phyloP scores from a whole-genome alignment of 2,329 filamentous ascomycete genomes.

The Cadophora luteo-olivacea region DNA sequence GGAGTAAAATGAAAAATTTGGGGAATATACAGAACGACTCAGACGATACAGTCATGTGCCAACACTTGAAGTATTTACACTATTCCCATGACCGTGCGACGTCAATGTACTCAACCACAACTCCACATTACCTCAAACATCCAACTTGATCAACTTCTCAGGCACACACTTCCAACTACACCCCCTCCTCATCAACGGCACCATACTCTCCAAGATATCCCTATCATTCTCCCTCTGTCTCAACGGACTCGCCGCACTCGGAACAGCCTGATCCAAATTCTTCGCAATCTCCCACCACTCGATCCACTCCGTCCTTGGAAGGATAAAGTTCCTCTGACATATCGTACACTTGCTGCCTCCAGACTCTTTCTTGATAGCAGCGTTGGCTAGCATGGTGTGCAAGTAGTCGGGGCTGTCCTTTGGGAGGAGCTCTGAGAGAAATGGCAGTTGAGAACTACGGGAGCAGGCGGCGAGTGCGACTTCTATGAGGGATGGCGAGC shows the following conservation, averaged over 20 bases:
- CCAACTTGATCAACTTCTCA: slow-evolving; percentile 14
- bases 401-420: slow-evolving; percentile 37
- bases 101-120: no score
- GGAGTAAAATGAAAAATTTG: no score
- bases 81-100: no score
- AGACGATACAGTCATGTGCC: no score
- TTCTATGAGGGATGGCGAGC: slow-evolving; percentile 43
- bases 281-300: slow-evolving; percentile 62
- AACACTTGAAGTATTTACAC: no score
- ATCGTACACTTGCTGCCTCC: slow-evolving; percentile 60
- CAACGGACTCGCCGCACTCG: slow-evolving; percentile 35
- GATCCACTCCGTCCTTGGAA: slow-evolving; percentile 64
- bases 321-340: slow-evolving; percentile 56
- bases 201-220: slow-evolving; percentile 42
- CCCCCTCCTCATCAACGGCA: slow-evolving; percentile 46
- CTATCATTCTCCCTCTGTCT: slow-evolving; percentile 40
- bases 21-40: no score
- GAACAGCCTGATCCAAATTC: slow-evolving; percentile 27
- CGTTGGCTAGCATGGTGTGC: slow-evolving; percentile 31
- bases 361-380: slow-evolving; percentile 51
- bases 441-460: slow-evolving; percentile 29
- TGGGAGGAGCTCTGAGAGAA: slow-evolving; percentile 34
- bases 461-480: slow-evolving; percentile 40
- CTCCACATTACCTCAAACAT: not conserved
- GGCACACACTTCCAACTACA: slow-evolving; percentile 47